Evolutionary conservation across 2,329 filamentous ascomycete species (phyloP).

Genomic region (Stachybotrys chlorohalonatus): DNA sequence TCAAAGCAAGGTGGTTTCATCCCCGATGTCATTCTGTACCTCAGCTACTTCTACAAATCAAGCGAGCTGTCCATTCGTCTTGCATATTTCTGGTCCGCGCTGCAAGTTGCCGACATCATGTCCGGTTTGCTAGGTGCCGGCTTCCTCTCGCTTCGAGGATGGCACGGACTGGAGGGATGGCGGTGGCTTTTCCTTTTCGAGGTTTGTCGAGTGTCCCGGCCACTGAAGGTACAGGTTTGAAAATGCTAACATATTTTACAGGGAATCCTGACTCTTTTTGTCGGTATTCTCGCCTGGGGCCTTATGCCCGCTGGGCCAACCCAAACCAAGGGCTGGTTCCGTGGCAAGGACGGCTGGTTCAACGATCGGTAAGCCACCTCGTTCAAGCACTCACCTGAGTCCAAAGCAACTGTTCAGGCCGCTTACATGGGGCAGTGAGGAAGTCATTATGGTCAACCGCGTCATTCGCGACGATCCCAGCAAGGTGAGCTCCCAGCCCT

Average conservation of each 20-base stretch:
- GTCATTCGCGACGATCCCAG: constrained; percentile 45
- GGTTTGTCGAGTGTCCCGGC: neutral
- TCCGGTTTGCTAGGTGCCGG: constrained; percentile 14
- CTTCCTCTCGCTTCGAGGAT: constrained; percentile 12
- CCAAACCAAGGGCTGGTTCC: constrained; percentile 46
- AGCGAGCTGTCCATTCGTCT: constrained; percentile 8
- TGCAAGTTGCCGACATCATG: constrained; percentile 7
- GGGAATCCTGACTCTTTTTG: constrained; percentile 17
- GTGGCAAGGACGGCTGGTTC: constrained; percentile 34
- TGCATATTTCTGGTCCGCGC: constrained; percentile 7
- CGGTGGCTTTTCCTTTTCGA: constrained; percentile 35
- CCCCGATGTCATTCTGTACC: constrained; percentile 27
- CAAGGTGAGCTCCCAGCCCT: neutral
- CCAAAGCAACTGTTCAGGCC: neutral
- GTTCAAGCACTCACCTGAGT: neutral
- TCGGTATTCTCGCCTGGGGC: constrained; percentile 12
- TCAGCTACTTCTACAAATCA: constrained; percentile 29
- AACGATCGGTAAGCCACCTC: constrained; percentile 5
- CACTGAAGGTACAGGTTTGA: neutral
- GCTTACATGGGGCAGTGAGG: constrained; percentile 32
- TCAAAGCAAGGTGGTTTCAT: constrained; percentile 34
- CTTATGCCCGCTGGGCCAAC: constrained; percentile 16
- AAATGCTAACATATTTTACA: neutral
- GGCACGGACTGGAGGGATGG: constrained; percentile 13
- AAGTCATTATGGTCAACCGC: constrained; percentile 49